Conservation (phyloP, 140 eudicot genomes). For the Stevia rebaudiana region DNA sequence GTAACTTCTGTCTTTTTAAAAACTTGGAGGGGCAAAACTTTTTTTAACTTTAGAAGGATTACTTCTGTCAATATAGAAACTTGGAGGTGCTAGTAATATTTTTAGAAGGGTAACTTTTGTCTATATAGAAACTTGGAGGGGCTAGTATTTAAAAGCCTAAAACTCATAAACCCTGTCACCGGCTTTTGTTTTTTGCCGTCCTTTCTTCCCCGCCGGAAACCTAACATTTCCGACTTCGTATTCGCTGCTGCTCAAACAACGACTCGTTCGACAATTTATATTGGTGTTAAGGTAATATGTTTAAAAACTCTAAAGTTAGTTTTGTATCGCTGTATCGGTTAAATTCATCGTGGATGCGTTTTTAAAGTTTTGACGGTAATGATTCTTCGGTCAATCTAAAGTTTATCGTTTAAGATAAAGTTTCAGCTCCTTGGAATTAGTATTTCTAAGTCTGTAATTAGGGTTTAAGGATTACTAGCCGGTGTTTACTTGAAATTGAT, state of each 20-base stretch:
- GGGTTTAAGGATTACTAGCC: background rate
- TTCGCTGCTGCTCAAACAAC: background rate
- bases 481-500: background rate
- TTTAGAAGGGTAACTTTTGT: background rate
- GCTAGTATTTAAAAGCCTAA: background rate
- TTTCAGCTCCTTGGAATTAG: background rate
- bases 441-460: background rate
- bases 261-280: background rate
- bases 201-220: background rate
- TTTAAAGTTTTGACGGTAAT: background rate
- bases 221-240: background rate
- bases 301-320: background rate
- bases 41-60: too few species aligned
- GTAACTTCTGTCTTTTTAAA: background rate
- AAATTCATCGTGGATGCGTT: background rate
- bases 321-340: background rate
- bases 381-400: background rate
- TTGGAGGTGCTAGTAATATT: too few species aligned
- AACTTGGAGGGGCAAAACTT: too few species aligned
- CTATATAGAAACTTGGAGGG: background rate
- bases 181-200: background rate
- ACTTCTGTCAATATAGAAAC: background rate
- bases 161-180: too few species aligned
- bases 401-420: background rate
- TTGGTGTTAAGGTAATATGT: background rate